These are phyloP conservation scores for Sideroxylon spinosum DNA, from an alignment of 179 eudicot genomes.

Conservation along the genomic window DNA sequence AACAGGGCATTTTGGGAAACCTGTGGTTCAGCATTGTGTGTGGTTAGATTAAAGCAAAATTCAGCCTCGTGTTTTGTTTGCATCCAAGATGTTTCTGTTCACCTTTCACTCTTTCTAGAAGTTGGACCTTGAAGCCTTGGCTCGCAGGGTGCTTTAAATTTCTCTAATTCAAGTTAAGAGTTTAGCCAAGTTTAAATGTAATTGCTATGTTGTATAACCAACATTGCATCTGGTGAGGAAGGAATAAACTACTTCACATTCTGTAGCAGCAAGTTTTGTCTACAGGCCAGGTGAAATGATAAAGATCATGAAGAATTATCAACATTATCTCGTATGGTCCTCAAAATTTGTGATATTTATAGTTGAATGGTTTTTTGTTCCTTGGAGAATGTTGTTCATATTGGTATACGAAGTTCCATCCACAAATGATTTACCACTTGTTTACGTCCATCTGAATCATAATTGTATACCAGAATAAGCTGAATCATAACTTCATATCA, in stretches of 20 bases:
- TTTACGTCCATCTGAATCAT: not conserved
- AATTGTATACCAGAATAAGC: not conserved
- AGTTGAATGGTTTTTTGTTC: too few species aligned
- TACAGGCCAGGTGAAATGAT: not conserved
- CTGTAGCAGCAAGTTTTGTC: not conserved
- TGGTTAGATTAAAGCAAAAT: not conserved
- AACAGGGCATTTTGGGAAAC: not conserved
- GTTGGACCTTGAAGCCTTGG: not conserved
- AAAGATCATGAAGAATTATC: not conserved
- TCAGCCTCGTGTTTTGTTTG: not conserved
- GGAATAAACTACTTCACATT: not conserved
- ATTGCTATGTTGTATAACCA: not conserved
- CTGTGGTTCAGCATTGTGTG: not conserved
- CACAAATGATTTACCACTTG: not conserved
- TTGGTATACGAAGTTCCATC: too few species aligned
- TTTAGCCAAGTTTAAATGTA: not conserved
- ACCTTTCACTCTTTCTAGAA: not conserved
- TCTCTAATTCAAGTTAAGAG: not conserved
- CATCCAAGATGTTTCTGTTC: constrained; percentile 8
- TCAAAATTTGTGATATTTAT: too few species aligned
- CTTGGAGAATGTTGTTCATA: too few species aligned
- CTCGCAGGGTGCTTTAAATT: not conserved
- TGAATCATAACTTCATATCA: not conserved
- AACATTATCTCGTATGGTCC: too few species aligned
- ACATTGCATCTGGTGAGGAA: not conserved